Percentiles rank a stretch among this genome's conserved stretches.
Conservation (phyloP, 208 protist genomes). For the Histomonas meleagridis region DNA sequence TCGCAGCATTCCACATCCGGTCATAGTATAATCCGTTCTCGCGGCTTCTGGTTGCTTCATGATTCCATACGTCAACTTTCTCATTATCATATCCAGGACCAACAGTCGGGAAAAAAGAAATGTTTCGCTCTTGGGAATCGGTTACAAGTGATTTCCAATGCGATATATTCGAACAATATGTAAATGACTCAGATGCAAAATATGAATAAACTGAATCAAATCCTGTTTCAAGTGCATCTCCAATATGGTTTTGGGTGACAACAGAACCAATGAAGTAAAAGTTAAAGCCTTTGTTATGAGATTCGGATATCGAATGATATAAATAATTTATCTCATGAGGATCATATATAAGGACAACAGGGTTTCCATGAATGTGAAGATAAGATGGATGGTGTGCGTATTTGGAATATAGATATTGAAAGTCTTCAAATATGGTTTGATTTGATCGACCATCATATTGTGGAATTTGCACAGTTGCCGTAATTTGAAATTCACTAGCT, state of each 20-base stretch:
- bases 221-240: not conserved
- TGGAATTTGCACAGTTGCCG: not conserved
- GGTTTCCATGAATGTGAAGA: not conserved
- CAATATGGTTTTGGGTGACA: not conserved
- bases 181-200: not conserved
- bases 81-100: slow-evolving; percentile 59
- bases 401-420: not conserved
- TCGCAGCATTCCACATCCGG: slow-evolving; percentile 42
- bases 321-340: not conserved
- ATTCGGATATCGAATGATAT: not conserved
- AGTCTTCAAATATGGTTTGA: not conserved
- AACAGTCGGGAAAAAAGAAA: slow-evolving; percentile 48
- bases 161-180: not conserved
- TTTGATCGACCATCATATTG: not conserved
- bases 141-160: not conserved
- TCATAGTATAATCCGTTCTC: slow-evolving; percentile 50
- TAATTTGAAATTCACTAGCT: not conserved
- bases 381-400: not conserved
- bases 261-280: not conserved
- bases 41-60: slow-evolving; percentile 5
- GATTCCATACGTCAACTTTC: slow-evolving; percentile 55
- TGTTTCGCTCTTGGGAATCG: not conserved
- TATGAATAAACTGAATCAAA: not conserved
- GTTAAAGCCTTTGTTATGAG: no score
- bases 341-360: slow-evolving; percentile 23